phyloP scores from a whole-genome alignment of 495 filamentous ascomycete genomes.

The Glarea lozoyensis region DNA sequence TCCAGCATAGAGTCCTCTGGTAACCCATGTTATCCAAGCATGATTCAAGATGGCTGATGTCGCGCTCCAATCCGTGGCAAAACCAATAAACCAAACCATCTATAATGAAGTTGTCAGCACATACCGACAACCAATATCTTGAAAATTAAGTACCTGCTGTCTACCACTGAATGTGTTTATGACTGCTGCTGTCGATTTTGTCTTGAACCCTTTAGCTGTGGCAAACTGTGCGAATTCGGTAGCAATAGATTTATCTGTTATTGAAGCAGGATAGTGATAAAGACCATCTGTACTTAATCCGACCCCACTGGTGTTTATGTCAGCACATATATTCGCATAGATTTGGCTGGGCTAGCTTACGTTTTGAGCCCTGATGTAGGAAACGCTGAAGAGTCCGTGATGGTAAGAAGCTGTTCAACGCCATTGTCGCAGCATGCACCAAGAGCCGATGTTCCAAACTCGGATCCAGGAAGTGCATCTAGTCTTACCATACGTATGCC shows the following conservation, averaged over 20 bases:
- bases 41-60: constrained; percentile 40
- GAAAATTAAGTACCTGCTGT: constrained; percentile 25
- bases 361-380: constrained; percentile 39
- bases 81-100: constrained; percentile 51
- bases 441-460: constrained; percentile 30
- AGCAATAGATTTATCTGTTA: constrained; percentile 42
- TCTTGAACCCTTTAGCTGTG: constrained; percentile 19
- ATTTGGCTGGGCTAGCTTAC: constrained; percentile 30
- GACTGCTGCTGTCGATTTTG: constrained; percentile 38
- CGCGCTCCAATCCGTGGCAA: constrained; percentile 40
- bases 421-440: constrained; percentile 38
- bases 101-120: constrained; percentile 17
- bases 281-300: constrained; percentile 31
- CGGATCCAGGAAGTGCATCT: constrained; percentile 46
- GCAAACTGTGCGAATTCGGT: constrained; percentile 45
- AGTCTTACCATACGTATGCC: constrained; percentile 55
- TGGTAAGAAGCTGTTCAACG: constrained; percentile 43
- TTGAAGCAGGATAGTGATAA: constrained; percentile 48
- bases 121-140: background rate
- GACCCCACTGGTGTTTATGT: background rate
- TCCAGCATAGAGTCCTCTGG: constrained; percentile 33
- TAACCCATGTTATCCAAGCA: constrained; percentile 53
- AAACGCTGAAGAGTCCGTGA: constrained; percentile 40
- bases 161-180: constrained; percentile 50
- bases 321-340: background rate